Evolutionary conservation across 768 basidiomycete species (phyloP), one percentile per base, ranked within the genome.

Genomic region (Agaricus sinodeliciosus): DNA sequence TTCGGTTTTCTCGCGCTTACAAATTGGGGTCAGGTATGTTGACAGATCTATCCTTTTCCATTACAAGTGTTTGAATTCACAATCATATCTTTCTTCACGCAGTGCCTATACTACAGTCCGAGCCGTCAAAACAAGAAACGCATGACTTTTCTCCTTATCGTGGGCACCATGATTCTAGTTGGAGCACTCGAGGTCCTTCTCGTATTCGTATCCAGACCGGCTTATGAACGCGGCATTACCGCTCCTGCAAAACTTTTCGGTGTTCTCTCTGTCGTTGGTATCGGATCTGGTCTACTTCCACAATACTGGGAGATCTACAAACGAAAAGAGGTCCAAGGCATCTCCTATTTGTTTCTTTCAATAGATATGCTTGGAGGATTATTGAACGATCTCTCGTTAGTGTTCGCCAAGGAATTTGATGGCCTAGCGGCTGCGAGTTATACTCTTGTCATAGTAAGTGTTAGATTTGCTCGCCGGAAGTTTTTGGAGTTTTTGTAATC

Each of bases 301-400:
- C 89, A 92, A 64, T 91, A 85, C 60, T 81, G 75, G 64, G 87
- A 90, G 62, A 90, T 92, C 42, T 85, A 77, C 67, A 77, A 78
- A 56, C 72, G 74, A 59, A 72, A 72, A 57, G 77, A 82, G 57
- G 83, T 86, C 36, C 61, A 79, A 19, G 89, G 90, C 7, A 80
- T 93, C 48, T 87, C 84, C 0, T 68, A 86, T 41, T 40, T 71
- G 6, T 90, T 91, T 69, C 82, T 91, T 70, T 58, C 67, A 8
- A 72, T 91, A 47, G 90, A 93, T 61, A 72, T 83, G 49, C 62
- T 81, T 8, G 90, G 88, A 27, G 85, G 80, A 4, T 65, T 90
- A 2, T 89, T 89, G 67, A 84, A 79, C 50, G 73, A 79, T 55
- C 69, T 88, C 6, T 85, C 84, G 25, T 73, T 90, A n/a, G 75